These are phyloP conservation scores for Sporothrix globosa DNA, from an alignment of 2,329 filamentous ascomycete species.

Conservation along the genomic window DNA sequence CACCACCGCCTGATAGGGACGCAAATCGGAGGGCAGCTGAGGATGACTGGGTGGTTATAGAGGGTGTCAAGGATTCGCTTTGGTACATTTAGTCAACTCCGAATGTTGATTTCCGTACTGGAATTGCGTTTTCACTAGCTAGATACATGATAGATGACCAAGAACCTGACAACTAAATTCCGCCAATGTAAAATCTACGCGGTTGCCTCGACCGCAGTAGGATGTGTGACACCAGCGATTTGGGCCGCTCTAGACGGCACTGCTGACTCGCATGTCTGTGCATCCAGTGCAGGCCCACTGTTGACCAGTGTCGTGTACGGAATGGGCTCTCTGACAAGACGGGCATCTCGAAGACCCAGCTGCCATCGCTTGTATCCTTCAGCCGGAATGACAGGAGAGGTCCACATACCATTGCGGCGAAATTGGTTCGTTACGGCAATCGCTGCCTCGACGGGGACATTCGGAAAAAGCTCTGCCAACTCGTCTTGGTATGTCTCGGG, in stretches of 20 bases:
- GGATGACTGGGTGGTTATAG: constrained; percentile 23
- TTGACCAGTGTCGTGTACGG: background rate
- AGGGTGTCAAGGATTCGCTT: constrained; percentile 19
- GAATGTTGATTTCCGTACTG: background rate
- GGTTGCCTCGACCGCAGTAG: background rate
- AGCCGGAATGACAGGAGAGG: constrained; percentile 8
- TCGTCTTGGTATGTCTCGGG: background rate
- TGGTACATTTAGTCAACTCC: constrained; percentile 12
- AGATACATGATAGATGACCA: background rate
- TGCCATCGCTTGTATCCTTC: constrained; percentile 33
- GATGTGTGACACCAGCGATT: background rate
- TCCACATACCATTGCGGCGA: constrained; percentile 33
- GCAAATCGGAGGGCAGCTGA: background rate
- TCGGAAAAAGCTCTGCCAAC: constrained; percentile 1
- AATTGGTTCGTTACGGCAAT: constrained; percentile 32
- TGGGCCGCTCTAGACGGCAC: too few species aligned
- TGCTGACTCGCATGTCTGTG: background rate
- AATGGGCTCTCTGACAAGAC: constrained; percentile 30
- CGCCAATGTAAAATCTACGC: background rate
- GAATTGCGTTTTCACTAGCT: background rate
- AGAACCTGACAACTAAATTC: background rate
- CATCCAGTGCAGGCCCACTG: background rate
- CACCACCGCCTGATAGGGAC: background rate
- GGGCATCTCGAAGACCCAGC: constrained; percentile 27
- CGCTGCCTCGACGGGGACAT: constrained; percentile 28